Evolutionary conservation across 1,139 yeast species (phyloP), one percentile per base, ranked within the genome.

Genomic region (Debaryomyces fabryi): DNA sequence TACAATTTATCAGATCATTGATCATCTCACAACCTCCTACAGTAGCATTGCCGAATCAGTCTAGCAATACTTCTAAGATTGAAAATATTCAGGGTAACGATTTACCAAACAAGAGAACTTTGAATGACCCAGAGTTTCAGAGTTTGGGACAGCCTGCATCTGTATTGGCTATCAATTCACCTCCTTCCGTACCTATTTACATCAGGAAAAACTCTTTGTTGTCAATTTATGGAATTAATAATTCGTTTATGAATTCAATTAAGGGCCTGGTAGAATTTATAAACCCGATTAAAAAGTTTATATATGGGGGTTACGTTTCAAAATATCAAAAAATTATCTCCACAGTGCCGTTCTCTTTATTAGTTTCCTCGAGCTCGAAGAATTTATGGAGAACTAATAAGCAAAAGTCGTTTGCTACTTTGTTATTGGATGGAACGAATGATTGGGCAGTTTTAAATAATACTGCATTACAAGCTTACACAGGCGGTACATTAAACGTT

Each of bases 391-490:
- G 58, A 29, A 56, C 60, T 9, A 59, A 62, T 45, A 39, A 30
- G 24, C 35, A 42, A 16, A 73, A 64, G 44, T 67, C 81, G 13
- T 76, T 79, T 56, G 73, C 72, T 10, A 69, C 68, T 38, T 52
- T 84, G 33, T 55, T 68, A 5, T 60, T 84, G 48, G 86, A 84
- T 53, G 89, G 89, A 1, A 65, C 78, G 1, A 65, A 65, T 23
- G 89, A 84, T 56, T 84, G 88, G 87, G 86, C 86, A 0, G 51
- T 84, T 3, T 67, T 84, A 42, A 69, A 77, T 39, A 65, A 70
- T 3, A 59, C 68, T 10, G 73, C 83, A 0, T 60, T 84, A 24
- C 81, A 80, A 45, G 78, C 74, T 0, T 81, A 74, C 53, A 64
- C 79, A 2, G 88, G 88, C 0, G 69, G 74, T 30, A 73, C 84